These are phyloP conservation scores for Platanthera zijinensis DNA, from an alignment of 106 monocot genomes.

Conservation along the genomic window DNA sequence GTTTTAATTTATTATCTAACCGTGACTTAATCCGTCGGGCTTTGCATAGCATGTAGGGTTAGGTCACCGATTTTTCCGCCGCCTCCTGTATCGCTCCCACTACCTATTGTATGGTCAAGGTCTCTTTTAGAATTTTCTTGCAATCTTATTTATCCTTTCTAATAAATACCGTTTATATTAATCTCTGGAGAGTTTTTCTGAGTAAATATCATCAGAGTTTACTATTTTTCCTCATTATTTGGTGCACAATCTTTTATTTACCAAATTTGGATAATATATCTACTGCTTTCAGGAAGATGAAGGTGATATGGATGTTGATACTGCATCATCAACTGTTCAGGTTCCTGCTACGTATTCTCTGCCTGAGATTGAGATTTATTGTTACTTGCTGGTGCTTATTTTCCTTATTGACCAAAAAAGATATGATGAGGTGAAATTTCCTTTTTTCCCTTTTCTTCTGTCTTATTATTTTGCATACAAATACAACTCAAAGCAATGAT, in stretches of 20 bases:
- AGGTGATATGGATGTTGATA: slow-evolving; percentile 87
- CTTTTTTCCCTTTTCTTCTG: background rate
- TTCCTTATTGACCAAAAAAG: slow-evolving; percentile 87
- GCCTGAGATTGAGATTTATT: slow-evolving; percentile 94
- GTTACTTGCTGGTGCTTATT: slow-evolving; percentile 90
- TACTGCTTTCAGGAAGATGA: slow-evolving; percentile 56
- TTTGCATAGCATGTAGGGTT: no score
- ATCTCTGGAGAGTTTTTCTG: background rate
- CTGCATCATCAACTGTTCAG: slow-evolving; percentile 41
- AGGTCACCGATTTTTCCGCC: no score
- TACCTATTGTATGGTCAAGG: no score
- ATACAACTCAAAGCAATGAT: background rate
- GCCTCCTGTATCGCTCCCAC: no score
- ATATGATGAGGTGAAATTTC: slow-evolving; percentile 63
- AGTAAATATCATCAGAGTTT: background rate
- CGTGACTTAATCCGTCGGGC: no score
- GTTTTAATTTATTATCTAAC: no score
- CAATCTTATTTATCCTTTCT: background rate
- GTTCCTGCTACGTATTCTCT: slow-evolving; percentile 46
- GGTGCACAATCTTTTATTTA: background rate
- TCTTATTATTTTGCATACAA: background rate
- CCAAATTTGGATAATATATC: background rate
- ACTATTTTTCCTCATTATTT: background rate
- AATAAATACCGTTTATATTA: background rate
- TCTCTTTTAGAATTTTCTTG: no score